Percentiles rank a stretch among this genome's conserved stretches.
Evolutionary conservation across 257 asterid genomes (phyloP).

Genomic region (Ehretia macrophylla): DNA sequence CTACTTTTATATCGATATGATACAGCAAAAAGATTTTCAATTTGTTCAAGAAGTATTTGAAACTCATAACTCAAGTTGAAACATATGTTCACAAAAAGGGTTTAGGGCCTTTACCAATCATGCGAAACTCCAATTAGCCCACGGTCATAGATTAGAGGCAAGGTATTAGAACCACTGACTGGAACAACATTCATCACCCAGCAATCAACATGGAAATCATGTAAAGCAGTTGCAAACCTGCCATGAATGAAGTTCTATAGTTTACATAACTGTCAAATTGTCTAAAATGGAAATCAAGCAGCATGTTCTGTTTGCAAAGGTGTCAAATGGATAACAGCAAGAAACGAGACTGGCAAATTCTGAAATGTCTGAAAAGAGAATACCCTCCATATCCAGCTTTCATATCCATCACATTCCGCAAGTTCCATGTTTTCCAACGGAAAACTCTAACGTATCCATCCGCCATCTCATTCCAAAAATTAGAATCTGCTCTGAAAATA

Average conservation of each 20-base stretch:
- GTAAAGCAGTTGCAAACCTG: slow-evolving; percentile 90
- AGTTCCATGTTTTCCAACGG: slow-evolving; percentile 55
- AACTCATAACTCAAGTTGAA: not conserved
- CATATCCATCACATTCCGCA: slow-evolving; percentile 95
- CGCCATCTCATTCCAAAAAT: slow-evolving; percentile 75
- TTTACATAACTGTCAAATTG: slow-evolving; percentile 7
- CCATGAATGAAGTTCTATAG: not conserved
- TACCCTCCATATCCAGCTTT: slow-evolving; percentile 98
- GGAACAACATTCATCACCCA: slow-evolving; percentile 97
- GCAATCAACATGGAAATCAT: slow-evolving; percentile 59
- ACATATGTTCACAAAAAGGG: not conserved
- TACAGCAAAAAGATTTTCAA: no score
- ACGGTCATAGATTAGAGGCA: slow-evolving; percentile 91
- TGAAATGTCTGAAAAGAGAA: slow-evolving; percentile 2
- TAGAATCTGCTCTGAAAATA: slow-evolving; percentile 77
- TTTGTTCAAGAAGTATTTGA: not conserved
- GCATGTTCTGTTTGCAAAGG: no score
- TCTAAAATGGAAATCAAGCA: not conserved
- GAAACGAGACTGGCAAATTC: no score
- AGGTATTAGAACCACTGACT: slow-evolving; percentile 79
- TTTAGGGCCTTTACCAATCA: slow-evolving; percentile 55
- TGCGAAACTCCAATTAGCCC: slow-evolving; percentile 94
- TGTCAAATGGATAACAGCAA: no score
- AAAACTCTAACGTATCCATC: slow-evolving; percentile 55
- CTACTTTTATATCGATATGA: no score